Base-by-base conservation (phyloP, 179 eudicot species). In the Actinidia arguta region DNA sequence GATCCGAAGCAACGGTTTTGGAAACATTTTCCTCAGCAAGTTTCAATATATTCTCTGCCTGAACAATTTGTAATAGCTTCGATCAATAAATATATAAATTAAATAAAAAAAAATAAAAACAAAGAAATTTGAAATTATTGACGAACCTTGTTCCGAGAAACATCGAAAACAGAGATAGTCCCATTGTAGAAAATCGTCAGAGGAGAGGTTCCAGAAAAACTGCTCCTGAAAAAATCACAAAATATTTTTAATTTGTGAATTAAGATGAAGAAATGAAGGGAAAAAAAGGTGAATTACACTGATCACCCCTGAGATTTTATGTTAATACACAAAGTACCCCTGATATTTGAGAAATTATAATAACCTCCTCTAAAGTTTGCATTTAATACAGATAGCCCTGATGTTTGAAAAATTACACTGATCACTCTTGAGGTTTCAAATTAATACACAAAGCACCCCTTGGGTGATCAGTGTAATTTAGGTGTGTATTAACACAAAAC, bases 161-260 rank as follows among this genome's bases (percentile, higher is more conserved):
- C 88, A 83, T 91, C 86, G 75, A 88, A 88, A 51, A 92, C 95
- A 11, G 91, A 50, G 8, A 94, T 93, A 17, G 77, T 78, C 22
- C 98, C 94, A 24, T 92, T 87, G 85, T 92, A 92, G 83, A 94
- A 92, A 47, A 94, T 90, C 8, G 98, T 94, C 87, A 94, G 24
- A 0, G 93, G 91, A 44, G 91, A 73, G 2, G 76, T 82, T 58
- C 69, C 76, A 36, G 81, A 6, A 25, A n/a, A 8, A n/a, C 9
- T 42, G 54, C 8, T 48, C 6, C 39, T 73, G 36, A 27, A 11
- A 5, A 8, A 16, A 7, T 63, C 64, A 54, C 27, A 0, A 10
- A 31, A 18, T 2, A 36, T 55, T 74, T 13, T 66, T 69, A 31
- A 31, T 31, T 31, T 31, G 36, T 31, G 36, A 31, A 31, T 31